phyloP scores from a whole-genome alignment of 2,329 filamentous ascomycete genomes.

The Zopfia rhizophila region DNA sequence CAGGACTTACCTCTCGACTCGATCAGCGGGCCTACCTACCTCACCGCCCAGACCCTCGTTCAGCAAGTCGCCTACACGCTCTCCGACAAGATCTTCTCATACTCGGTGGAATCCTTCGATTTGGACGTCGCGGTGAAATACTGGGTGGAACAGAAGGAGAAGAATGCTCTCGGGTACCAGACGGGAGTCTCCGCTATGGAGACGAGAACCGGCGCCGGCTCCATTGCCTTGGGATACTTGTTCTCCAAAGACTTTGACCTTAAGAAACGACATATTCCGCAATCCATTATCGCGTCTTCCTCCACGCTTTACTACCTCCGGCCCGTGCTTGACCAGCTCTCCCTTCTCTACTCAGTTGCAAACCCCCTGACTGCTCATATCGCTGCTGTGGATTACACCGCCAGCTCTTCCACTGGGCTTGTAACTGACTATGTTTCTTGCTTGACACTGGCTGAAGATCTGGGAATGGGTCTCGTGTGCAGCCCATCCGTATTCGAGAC shows the following conservation, averaged over 20 bases:
- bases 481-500: constrained; percentile 89
- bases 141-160: constrained; percentile 76
- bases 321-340: constrained; percentile 87
- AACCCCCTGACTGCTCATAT: constrained; percentile 94
- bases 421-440: constrained; percentile 88
- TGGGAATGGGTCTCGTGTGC: constrained; percentile 85
- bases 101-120: constrained; percentile 93
- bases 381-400: constrained; percentile 86
- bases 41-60: constrained; percentile 90
- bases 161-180: constrained; percentile 83
- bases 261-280: constrained; percentile 88
- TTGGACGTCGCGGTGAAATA: constrained; percentile 83
- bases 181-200: constrained; percentile 84
- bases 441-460: constrained; percentile 84
- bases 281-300: constrained; percentile 88
- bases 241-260: constrained; percentile 98
- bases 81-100: constrained; percentile 97
- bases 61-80: constrained; percentile 96
- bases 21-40: constrained; percentile 88
- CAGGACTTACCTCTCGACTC: constrained; percentile 62
- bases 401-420: constrained; percentile 72
- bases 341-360: constrained; percentile 88
- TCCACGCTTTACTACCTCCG: constrained; percentile 83
- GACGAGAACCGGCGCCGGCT: constrained; percentile 87
- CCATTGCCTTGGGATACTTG: constrained; percentile 93